phyloP scores from a whole-genome alignment of 208 protist species.

The Acanthamoeba divionensis region DNA sequence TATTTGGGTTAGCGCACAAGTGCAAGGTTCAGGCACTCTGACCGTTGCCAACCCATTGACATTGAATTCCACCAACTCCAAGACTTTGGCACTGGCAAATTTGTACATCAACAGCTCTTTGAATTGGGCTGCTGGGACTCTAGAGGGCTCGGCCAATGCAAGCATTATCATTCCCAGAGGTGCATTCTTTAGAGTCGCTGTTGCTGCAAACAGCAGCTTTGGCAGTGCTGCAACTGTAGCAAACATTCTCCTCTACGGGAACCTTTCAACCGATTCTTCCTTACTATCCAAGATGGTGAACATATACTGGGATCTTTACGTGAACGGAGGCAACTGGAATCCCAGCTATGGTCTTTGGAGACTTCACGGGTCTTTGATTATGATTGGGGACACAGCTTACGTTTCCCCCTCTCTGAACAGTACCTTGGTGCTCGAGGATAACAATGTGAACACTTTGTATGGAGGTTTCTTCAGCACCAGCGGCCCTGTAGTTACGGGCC shows the following conservation, averaged over 20 bases:
- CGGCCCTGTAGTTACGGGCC: neutral
- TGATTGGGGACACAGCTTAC: neutral
- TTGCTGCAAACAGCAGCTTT: neutral
- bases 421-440: neutral
- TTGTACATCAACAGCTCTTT: neutral
- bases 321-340: neutral
- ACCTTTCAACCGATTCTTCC: too few species aligned
- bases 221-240: conserved; percentile 46
- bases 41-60: too few species aligned
- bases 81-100: too few species aligned
- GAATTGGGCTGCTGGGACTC: neutral
- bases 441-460: neutral
- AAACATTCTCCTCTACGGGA: too few species aligned
- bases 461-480: neutral
- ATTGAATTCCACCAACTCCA: too few species aligned
- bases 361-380: neutral
- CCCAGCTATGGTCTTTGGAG: neutral
- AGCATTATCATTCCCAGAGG: neutral
- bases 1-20: too few species aligned
- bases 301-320: conserved; percentile 37
- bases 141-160: neutral
- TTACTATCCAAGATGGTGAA: too few species aligned
- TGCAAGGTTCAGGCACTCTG: too few species aligned
- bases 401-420: neutral
- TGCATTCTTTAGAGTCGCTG: conserved; percentile 26